Percentiles rank a stretch among this genome's conserved stretches.
Conservation (phyloP, 441 rosid species). For the Erodium chrysanthum region DNA sequence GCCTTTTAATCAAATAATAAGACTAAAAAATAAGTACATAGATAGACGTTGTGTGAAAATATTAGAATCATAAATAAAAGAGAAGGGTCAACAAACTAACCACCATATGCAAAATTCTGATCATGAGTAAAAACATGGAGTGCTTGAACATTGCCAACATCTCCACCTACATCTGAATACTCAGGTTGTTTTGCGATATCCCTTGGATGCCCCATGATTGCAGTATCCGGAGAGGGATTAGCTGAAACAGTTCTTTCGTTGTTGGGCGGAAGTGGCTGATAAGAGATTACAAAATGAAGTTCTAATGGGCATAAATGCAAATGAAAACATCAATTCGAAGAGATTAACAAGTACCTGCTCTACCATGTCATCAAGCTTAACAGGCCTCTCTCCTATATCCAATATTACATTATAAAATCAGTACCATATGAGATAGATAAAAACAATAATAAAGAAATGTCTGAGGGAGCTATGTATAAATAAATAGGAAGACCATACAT, state of each 20-base stretch:
- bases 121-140: conserved; percentile 26
- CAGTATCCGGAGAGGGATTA: conserved; percentile 42
- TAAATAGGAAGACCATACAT: neutral
- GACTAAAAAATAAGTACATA: neutral
- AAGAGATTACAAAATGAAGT: conserved; percentile 27
- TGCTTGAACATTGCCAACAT: conserved; percentile 21
- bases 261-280: conserved; percentile 39
- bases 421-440: neutral
- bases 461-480: neutral
- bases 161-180: conserved; percentile 25
- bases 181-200: conserved; percentile 18
- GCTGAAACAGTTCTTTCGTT: conserved; percentile 48
- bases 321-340: neutral
- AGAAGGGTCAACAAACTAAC: conserved; percentile 19
- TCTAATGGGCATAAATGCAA: conserved; percentile 13
- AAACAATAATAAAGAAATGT: neutral
- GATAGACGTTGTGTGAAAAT: neutral
- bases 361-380: conserved; percentile 25
- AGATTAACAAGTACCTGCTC: conserved; percentile 33
- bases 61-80: neutral
- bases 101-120: conserved; percentile 27
- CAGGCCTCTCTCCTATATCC: conserved; percentile 41
- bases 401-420: conserved; percentile 14
- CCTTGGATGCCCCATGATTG: conserved; percentile 27
- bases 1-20: conserved; percentile 23